Base-by-base conservation (phyloP, 2,329 filamentous ascomycete species). In the Aspergillus aculeatinus region DNA sequence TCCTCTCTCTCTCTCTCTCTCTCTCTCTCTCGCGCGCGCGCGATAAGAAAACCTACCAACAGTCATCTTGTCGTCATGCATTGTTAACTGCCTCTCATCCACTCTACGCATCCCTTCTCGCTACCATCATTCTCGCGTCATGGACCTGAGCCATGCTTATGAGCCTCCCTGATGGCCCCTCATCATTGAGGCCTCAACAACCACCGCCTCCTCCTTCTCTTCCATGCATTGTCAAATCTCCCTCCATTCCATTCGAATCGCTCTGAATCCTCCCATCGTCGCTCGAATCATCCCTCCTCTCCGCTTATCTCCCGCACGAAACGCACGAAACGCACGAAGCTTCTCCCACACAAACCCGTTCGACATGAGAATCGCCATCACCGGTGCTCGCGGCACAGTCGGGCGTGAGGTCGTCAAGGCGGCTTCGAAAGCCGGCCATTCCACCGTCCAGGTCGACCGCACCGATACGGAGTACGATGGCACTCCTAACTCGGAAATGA, bases 361-460 rank as follows among this genome's bases (percentile, higher is more conserved):
- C 33, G 59, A 42, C 23, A 71, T 72, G 77, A 79, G 71, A 73
- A 78, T 71, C 71, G 78, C 77, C 61, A 79, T 70, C 69, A 80
- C 72, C 55, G 70, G 72, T 61, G 76, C 60, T 67, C 74, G 70
- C 70, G 69, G 75, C 66, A 71, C 65, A 25, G 72, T 74, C 53
- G 71, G 71, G 50, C 60, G 64, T 42, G 67, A 66, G 23, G 62
- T 70, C 21, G 72, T 76, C 50, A 70, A 73, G 62, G 58, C 70
- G 7, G 72, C 68, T 57, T 67, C 73, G 7, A 61, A 72, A 7
- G 66, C 70, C 50, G 74, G 72, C 48, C 70, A 76, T 61, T 39
- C 66, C 14, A 76, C 70, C 3, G 70, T 76, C 1, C 71, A 76
- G 59, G 68, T 77, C 44, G 69, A 77, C 58, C 70, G 72, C 12